Conservation (phyloP, 2,329 filamentous ascomycete species). For the Talaromyces sp. region DNA sequence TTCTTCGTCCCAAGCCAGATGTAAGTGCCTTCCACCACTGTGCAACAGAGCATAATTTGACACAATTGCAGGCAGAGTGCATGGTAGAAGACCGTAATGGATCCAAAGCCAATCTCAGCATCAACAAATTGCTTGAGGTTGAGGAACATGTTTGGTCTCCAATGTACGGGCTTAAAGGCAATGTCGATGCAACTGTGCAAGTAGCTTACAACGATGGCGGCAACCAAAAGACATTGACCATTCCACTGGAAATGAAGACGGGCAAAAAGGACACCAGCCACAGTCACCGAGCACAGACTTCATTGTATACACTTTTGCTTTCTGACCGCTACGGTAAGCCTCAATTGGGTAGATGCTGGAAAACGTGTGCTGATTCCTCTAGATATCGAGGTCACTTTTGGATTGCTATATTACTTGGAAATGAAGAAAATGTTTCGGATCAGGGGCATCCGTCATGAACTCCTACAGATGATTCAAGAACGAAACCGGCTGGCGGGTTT, state of each 20-base stretch:
- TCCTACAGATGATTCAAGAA: constrained; percentile 95
- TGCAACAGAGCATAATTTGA: constrained; percentile 26
- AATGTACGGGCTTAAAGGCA: constrained; percentile 94
- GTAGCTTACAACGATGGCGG: constrained; percentile 71
- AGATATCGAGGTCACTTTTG: constrained; percentile 86
- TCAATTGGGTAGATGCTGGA: constrained; percentile 19
- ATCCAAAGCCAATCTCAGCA: constrained; percentile 72
- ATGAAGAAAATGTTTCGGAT: constrained; percentile 81
- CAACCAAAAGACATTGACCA: constrained; percentile 67
- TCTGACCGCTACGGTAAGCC: constrained; percentile 77
- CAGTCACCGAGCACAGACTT: constrained; percentile 87
- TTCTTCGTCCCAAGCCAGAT: constrained; percentile 68
- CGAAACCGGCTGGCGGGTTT: constrained; percentile 85
- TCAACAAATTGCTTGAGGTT: constrained; percentile 91
- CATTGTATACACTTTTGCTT: constrained; percentile 85
- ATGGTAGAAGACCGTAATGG: constrained; percentile 76
- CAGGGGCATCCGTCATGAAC: constrained; percentile 77
- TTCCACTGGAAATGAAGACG: constrained; percentile 94
- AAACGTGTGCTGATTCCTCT: constrained; percentile 8
- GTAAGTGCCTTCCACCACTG: constrained; percentile 41
- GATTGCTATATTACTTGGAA: constrained; percentile 93
- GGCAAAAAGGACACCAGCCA: constrained; percentile 75
- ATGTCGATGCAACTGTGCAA: constrained; percentile 95
- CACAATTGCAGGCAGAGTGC: constrained; percentile 57
- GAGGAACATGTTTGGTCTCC: constrained; percentile 99